Conservation (phyloP, 768 basidiomycete genomes). For the Podaxis sp. region DNA sequence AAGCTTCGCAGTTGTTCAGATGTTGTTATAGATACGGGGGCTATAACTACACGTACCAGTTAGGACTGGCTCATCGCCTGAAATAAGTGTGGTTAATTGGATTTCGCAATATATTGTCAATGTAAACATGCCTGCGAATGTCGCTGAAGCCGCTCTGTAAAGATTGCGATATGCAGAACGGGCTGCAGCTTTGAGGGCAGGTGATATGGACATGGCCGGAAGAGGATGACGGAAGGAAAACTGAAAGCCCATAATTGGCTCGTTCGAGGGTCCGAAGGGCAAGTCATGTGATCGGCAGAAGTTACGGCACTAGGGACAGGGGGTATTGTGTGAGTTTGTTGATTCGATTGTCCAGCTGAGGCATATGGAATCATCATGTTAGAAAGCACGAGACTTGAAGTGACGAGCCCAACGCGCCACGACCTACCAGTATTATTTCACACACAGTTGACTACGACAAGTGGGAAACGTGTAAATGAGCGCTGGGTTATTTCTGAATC, state of each 20-base stretch:
- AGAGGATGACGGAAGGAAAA: conserved; percentile 19
- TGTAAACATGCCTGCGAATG: conserved; percentile 56
- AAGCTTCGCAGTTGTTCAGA: conserved; percentile 46
- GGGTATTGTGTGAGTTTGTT: background rate
- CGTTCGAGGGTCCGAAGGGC: background rate
- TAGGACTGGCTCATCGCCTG: conserved; percentile 58
- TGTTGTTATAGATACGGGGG: background rate
- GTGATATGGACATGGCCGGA: conserved; percentile 50
- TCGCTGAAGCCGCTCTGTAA: conserved; percentile 61
- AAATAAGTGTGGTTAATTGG: conserved; percentile 7
- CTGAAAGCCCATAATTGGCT: conserved; percentile 24
- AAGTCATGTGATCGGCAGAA: conserved; percentile 20
- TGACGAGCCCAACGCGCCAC: too few relatives aligned
- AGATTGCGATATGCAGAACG: conserved; percentile 75
- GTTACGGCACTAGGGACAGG: background rate
- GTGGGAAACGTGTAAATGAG: background rate
- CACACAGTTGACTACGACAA: background rate
- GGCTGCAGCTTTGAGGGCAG: conserved; percentile 57
- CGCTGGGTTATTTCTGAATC: background rate
- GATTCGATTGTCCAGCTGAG: background rate
- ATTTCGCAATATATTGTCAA: background rate
- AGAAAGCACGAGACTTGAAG: background rate
- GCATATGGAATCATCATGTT: background rate
- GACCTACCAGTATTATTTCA: background rate
- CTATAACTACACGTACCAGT: conserved; percentile 37